Conservation (phyloP, 139 green algal genomes). For the Chlamydomonas sphaeroides region DNA sequence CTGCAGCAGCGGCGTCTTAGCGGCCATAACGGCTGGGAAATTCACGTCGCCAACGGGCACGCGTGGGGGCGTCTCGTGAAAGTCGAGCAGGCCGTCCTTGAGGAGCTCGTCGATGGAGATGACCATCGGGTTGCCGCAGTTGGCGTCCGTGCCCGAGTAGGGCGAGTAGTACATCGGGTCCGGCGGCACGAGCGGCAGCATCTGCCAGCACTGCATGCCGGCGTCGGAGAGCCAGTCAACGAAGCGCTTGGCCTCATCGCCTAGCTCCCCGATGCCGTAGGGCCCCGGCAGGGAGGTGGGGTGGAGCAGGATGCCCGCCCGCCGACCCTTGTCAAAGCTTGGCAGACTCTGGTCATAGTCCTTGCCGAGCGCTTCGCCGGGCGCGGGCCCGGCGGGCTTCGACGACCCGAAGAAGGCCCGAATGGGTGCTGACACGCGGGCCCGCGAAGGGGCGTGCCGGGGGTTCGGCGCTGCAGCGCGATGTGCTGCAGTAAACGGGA, state of each 20-base stretch:
- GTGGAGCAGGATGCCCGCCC: constrained; percentile 92
- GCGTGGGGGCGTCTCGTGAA: constrained; percentile 61
- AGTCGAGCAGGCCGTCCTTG: constrained; percentile 82
- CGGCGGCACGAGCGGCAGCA: constrained; percentile 95
- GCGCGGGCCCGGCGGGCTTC: not conserved
- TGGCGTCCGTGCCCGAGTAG: constrained; percentile 93
- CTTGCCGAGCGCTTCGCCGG: constrained; percentile 39
- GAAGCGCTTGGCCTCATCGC: constrained; percentile 80
- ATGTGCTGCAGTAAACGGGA: too few species aligned
- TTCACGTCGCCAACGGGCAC: constrained; percentile 43
- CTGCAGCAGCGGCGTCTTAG: constrained; percentile 79
- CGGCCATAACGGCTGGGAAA: constrained; percentile 52
- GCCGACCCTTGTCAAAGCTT: constrained; percentile 58
- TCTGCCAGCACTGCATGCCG: constrained; percentile 68
- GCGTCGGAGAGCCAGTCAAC: constrained; percentile 89
- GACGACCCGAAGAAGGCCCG: too few species aligned
- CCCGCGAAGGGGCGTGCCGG: too few species aligned
- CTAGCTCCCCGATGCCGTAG: constrained; percentile 91
- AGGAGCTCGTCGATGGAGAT: constrained; percentile 90
- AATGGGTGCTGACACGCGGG: too few species aligned
- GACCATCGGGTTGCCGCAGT: constrained; percentile 93
- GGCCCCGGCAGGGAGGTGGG: constrained; percentile 91
- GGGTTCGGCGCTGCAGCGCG: too few species aligned
- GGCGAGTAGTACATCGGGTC: constrained; percentile 93
- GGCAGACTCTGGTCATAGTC: constrained; percentile 57